Percentiles rank a stretch among this genome's conserved stretches.
Evolutionary conservation across 2,329 filamentous ascomycete species (phyloP).

Genomic region (Stachybotrys chartarum): DNA sequence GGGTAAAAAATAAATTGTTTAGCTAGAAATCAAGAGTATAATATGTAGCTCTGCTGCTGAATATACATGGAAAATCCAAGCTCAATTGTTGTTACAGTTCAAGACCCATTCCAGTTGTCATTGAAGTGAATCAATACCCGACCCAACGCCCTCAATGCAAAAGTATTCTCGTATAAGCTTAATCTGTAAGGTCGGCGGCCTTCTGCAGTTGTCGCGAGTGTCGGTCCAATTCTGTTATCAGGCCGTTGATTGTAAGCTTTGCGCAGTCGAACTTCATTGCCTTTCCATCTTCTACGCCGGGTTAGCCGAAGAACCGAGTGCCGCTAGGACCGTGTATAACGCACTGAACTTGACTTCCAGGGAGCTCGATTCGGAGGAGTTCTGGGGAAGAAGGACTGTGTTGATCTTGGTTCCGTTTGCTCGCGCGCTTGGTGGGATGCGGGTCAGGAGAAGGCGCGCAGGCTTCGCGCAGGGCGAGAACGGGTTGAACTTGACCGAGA

Average conservation of each 20-base stretch:
- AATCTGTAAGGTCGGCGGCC: conserved; percentile 66
- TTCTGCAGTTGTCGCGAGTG: conserved; percentile 79
- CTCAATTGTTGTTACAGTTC: conserved; percentile 8
- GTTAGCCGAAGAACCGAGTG: conserved; percentile 11
- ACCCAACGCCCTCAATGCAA: conserved; percentile 26
- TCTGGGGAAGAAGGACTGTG: conserved; percentile 66
- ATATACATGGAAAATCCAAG: background rate
- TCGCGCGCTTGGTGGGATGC: conserved; percentile 74
- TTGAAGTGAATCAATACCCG: conserved; percentile 11
- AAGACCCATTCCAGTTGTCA: background rate
- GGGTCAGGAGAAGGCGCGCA: conserved; percentile 79
- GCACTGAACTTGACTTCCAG: conserved; percentile 82
- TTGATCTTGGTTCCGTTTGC: conserved; percentile 67
- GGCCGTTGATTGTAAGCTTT: conserved; percentile 75
- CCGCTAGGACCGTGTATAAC: conserved; percentile 14
- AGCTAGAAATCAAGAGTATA: background rate
- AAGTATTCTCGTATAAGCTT: conserved; percentile 12
- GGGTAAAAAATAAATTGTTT: background rate
- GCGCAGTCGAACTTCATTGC: conserved; percentile 77
- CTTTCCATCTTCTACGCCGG: conserved; percentile 74
- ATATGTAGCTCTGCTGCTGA: background rate
- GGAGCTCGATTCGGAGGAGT: conserved; percentile 59
- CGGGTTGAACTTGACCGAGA: conserved; percentile 85
- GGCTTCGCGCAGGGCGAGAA: conserved; percentile 75
- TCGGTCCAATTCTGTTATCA: conserved; percentile 82